A percentile compares a stretch with the other conserved stretches of the same genome.
phyloP scores from a whole-genome alignment of 2,329 filamentous ascomycete genomes.

The Ophiostoma novo-ulmi region DNA sequence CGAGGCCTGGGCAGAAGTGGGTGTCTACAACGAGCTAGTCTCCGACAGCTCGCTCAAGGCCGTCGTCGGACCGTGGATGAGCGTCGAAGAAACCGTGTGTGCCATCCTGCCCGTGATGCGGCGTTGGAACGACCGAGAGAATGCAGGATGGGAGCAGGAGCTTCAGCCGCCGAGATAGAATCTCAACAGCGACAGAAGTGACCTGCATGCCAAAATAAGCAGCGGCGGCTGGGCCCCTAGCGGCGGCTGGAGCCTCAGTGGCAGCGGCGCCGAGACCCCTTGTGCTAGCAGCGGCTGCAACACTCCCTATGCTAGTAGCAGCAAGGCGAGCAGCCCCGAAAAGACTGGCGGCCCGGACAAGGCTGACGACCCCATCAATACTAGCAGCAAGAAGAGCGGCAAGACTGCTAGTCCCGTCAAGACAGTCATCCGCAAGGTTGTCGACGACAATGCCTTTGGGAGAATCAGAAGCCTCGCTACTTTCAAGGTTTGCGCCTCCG shows the following conservation, averaged over 20 bases:
- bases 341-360: no score
- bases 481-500: neutral
- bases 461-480: neutral
- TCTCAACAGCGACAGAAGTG: neutral
- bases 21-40: constrained; percentile 31
- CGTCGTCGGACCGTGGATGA: constrained; percentile 41
- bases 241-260: no score
- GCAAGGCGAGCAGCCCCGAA: no score
- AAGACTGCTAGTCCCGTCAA: neutral
- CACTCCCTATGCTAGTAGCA: neutral
- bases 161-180: constrained; percentile 24
- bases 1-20: constrained; percentile 34
- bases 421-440: neutral
- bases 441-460: neutral
- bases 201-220: neutral
- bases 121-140: constrained; percentile 43
- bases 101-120: constrained; percentile 39
- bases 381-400: neutral
- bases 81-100: constrained; percentile 42
- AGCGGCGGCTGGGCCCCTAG: neutral
- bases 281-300: neutral
- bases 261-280: no score
- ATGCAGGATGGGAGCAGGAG: constrained; percentile 40
- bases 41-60: constrained; percentile 31
- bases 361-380: neutral